These are phyloP conservation scores for Gymnopus androsaceus DNA, from an alignment of 1,284 basidiomycete species.

Conservation along the genomic window DNA sequence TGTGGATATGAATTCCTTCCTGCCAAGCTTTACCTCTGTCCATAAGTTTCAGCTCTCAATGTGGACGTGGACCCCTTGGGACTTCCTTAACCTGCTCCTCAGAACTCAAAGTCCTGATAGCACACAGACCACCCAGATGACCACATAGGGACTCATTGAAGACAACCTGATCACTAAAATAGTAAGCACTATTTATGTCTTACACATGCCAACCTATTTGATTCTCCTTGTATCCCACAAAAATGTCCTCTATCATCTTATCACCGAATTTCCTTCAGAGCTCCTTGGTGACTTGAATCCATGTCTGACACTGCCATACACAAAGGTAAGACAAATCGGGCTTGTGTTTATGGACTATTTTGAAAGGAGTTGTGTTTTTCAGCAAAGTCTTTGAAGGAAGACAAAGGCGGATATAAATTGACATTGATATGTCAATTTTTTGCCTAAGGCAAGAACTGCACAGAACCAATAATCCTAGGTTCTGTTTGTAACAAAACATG, in stretches of 20 bases:
- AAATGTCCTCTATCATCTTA: too few relatives aligned
- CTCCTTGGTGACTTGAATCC: constrained; percentile 23
- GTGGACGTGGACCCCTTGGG: too few relatives aligned
- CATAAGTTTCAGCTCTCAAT: too few relatives aligned
- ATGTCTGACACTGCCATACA: constrained; percentile 29
- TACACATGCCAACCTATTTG: constrained; percentile 7
- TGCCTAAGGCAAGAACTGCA: too few relatives aligned
- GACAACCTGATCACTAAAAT: constrained; percentile 3
- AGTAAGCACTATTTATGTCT: not conserved
- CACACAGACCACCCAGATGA: not conserved
- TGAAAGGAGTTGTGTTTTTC: constrained; percentile 27
- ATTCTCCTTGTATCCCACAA: constrained; percentile 14
- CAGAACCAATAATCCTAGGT: too few relatives aligned
- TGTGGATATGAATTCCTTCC: too few relatives aligned
- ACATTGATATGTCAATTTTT: too few relatives aligned
- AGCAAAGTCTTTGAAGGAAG: constrained; percentile 12
- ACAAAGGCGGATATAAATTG: constrained; percentile 24
- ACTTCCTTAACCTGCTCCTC: too few relatives aligned
- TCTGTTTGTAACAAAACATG: too few relatives aligned
- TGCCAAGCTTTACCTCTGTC: too few relatives aligned
- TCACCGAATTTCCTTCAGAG: constrained; percentile 21
- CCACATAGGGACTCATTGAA: constrained; percentile 12
- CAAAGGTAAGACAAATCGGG: constrained; percentile 29
- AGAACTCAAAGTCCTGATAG: too few relatives aligned
- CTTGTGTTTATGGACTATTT: constrained; percentile 24